Evolutionary conservation across 768 basidiomycete species (phyloP), one percentile per base, ranked within the genome.

Genomic region (Suillus tomentosus): DNA sequence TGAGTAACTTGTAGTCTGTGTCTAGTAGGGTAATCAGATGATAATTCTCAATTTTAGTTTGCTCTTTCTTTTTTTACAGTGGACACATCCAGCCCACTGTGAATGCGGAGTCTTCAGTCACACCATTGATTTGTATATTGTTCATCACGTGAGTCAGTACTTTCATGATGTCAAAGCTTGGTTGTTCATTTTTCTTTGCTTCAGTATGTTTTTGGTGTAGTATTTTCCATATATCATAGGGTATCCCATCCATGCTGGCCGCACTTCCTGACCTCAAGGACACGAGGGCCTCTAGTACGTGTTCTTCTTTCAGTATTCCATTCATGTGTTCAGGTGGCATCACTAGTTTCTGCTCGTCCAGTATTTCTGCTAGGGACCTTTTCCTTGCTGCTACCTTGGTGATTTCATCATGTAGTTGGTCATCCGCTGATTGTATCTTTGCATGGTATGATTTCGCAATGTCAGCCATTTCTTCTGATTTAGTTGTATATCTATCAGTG

Each of bases 21-120:
- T 79, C 77, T 0, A 79, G 69, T 0, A 80, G 67, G 0, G 77
- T 79, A 0, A 82, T 79, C 0, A 79, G 80, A 0, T 77, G 3
- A 57, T 81, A 81, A 66, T 79, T 80, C 17, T 45, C 71, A 0
- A 79, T 78, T 2, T 74, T 64, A 0, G 48, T 58, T 3, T 34
- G 53, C 27, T 79, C 76, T 14, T 73, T 75, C 48, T 82, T 82
- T 54, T 83, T 83, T 62, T 78, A 82, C 0, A 83, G 39, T 0
- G 77, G 79, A 70, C 78, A 72, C 63, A 76, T 71, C 69, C 70
- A 72, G 0, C 80, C 81, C 3, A 71, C 53, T 0, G 73, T 31
- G 57, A 79, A 83, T 0, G 24, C 2, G 0, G 70, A 64, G 0
- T 11, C 3, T 0, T 70, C 77, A 69, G 19, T 4, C 0, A 75